These are phyloP conservation scores for Russula sp. DNA, from an alignment of 768 basidiomycete genomes.

Conservation along the genomic window DNA sequence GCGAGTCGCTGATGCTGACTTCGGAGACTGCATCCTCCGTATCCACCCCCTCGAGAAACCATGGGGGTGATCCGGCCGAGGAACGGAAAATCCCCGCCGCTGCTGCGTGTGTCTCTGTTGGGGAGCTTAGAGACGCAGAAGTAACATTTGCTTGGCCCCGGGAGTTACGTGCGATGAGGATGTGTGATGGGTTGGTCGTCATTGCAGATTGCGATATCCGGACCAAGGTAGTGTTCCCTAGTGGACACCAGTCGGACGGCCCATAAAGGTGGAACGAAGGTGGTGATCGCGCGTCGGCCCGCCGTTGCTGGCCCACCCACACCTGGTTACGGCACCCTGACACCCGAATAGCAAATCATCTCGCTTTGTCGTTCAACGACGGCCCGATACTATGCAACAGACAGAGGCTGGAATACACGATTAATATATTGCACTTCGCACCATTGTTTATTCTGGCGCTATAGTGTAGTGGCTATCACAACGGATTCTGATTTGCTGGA, in stretches of 20 bases:
- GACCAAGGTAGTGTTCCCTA: neutral
- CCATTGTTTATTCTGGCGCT: constrained; percentile 30
- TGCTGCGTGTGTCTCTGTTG: constrained; percentile 85
- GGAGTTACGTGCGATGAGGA: constrained; percentile 84
- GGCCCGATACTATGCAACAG: no score
- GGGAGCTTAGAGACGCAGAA: constrained; percentile 76
- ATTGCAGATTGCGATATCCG: constrained; percentile 35
- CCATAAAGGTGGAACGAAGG: neutral
- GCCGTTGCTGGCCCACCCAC: neutral
- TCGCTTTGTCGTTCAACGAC: neutral
- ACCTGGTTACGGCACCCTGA: neutral
- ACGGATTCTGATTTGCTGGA: constrained; percentile 39
- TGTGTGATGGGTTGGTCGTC: constrained; percentile 79
- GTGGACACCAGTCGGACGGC: neutral
- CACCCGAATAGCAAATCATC: neutral
- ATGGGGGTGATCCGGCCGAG: constrained; percentile 67
- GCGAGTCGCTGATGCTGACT: constrained; percentile 62
- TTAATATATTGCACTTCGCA: neutral
- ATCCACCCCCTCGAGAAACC: constrained; percentile 76
- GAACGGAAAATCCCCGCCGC: constrained; percentile 82
- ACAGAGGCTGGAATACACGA: neutral
- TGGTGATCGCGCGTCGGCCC: neutral
- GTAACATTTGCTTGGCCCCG: constrained; percentile 65
- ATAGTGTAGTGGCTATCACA: constrained; percentile 46
- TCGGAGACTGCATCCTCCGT: constrained; percentile 65